phyloP scores from a whole-genome alignment of 1,284 basidiomycete genomes.

The Bjerkandera adusta region DNA sequence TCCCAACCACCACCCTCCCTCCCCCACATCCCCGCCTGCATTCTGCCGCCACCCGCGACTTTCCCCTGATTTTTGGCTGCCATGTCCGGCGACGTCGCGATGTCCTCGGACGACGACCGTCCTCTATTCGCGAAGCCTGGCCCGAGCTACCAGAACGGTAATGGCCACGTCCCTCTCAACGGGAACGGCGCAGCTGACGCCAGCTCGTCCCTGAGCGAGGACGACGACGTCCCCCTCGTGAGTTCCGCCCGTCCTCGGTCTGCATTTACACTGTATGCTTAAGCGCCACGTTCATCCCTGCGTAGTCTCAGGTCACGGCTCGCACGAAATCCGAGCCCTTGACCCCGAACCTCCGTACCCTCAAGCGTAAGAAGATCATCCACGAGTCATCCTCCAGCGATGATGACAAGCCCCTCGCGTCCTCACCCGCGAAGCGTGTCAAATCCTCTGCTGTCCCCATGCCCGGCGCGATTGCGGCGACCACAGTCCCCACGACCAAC shows the following conservation, averaged over 20 bases:
- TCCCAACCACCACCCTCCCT: slow-evolving; percentile 18
- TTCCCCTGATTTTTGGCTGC: slow-evolving; percentile 9
- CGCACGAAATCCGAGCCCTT: slow-evolving; percentile 45
- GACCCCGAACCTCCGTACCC: slow-evolving; percentile 39
- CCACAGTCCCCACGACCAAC: slow-evolving; percentile 30
- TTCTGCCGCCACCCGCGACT: neutral
- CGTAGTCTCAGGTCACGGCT: slow-evolving; percentile 35
- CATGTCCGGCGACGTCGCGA: slow-evolving; percentile 47
- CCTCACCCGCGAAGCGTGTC: slow-evolving; percentile 58
- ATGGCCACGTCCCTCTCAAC: slow-evolving; percentile 39
- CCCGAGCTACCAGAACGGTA: slow-evolving; percentile 38
- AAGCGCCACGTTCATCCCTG: slow-evolving; percentile 16
- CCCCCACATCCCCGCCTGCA: slow-evolving; percentile 11
- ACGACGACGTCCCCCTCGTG: slow-evolving; percentile 71
- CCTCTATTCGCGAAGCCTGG: slow-evolving; percentile 49
- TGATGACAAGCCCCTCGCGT: slow-evolving; percentile 71
- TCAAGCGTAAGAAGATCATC: slow-evolving; percentile 59
- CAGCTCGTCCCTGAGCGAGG: slow-evolving; percentile 55
- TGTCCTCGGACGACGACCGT: slow-evolving; percentile 67
- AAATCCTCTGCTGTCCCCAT: slow-evolving; percentile 40
- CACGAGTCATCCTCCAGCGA: slow-evolving; percentile 58
- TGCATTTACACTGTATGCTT: neutral
- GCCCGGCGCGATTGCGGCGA: slow-evolving; percentile 40
- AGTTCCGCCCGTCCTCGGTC: slow-evolving; percentile 25
- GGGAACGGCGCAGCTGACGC: slow-evolving; percentile 34